These are phyloP conservation scores for Fusarium nematophilum DNA, from an alignment of 2,329 filamentous ascomycete species.

Conservation along the genomic window DNA sequence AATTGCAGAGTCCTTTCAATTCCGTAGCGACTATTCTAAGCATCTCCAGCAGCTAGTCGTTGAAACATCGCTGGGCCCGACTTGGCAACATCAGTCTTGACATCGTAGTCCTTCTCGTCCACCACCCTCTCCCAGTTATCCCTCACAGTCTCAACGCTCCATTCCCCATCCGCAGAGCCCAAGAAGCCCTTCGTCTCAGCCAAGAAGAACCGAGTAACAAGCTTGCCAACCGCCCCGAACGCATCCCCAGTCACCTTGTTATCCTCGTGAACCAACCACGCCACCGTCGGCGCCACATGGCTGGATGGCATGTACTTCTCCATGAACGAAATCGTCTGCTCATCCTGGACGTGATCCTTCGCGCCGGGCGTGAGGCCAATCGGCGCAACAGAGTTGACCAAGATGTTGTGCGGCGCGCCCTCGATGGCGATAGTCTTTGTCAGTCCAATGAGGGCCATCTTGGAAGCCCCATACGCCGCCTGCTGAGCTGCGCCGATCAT, in stretches of 20 bases:
- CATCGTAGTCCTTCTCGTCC: neutral
- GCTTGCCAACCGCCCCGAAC: neutral
- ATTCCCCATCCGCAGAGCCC: neutral
- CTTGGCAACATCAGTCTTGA: neutral
- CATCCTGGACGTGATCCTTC: neutral
- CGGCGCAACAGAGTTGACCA: constrained; percentile 11
- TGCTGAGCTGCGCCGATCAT: constrained; percentile 7
- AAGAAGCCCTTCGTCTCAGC: neutral
- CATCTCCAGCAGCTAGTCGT: neutral
- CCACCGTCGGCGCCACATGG: neutral
- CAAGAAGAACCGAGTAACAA: neutral
- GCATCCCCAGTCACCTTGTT: neutral
- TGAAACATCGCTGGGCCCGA: neutral
- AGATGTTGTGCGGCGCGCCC: neutral
- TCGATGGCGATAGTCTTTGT: constrained; percentile 4
- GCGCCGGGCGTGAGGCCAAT: neutral
- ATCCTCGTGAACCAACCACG: neutral
- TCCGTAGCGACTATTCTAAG: too few relatives aligned
- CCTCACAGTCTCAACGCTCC: neutral
- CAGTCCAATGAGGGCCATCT: constrained; percentile 1
- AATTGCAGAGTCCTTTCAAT: too few relatives aligned
- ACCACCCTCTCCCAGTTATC: neutral
- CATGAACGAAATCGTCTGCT: neutral
- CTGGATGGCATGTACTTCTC: neutral
- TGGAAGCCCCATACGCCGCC: constrained; percentile 5